Conservation (phyloP, 192 early-diverging fungal species). For the Umbelopsis sp. region DNA sequence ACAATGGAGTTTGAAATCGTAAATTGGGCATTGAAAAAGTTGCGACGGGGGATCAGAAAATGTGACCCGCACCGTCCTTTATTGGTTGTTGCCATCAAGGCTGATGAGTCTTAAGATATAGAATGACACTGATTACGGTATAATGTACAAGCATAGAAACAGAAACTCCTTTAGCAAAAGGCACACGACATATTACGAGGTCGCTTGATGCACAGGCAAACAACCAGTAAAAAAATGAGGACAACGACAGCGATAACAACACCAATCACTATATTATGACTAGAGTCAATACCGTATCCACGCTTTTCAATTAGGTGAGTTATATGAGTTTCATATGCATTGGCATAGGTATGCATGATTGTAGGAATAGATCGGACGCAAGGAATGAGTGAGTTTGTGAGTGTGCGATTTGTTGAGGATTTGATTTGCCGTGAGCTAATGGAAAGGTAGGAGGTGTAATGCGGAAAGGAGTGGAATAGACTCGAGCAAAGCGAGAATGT, state of each 20-base stretch:
- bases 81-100: too few relatives aligned
- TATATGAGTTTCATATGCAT: not conserved
- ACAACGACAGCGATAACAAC: not conserved
- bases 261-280: not conserved
- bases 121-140: not conserved
- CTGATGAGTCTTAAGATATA: not conserved
- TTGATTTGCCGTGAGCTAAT: too few relatives aligned
- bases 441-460: not conserved
- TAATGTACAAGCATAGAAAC: not conserved
- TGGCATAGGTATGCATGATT: constrained; percentile 11
- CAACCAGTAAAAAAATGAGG: not conserved
- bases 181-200: constrained; percentile 9
- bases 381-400: not conserved
- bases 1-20: too few relatives aligned
- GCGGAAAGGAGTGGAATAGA: not conserved
- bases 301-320: not conserved
- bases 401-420: not conserved
- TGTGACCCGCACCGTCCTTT: too few relatives aligned
- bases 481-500: not conserved
- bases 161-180: not conserved
- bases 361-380: not conserved
- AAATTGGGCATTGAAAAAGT: too few relatives aligned
- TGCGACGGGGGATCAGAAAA: too few relatives aligned
- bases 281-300: not conserved
- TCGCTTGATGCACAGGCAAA: constrained; percentile 4